These are phyloP conservation scores for Penicillium sp. DNA, from an alignment of 2,329 filamentous ascomycete genomes.

Conservation along the genomic window DNA sequence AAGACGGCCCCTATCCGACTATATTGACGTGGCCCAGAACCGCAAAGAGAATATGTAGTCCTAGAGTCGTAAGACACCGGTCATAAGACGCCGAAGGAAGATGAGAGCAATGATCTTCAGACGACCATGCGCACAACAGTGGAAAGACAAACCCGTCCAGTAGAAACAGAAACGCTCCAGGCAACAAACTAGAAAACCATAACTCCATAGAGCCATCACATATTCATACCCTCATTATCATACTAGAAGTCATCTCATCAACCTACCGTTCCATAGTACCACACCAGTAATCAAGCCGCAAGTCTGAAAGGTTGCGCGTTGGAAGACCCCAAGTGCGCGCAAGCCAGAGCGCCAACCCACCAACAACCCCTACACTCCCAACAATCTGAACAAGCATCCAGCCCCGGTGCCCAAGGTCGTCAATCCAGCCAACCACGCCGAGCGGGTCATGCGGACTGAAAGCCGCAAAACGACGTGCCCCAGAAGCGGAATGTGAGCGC, in stretches of 20 bases:
- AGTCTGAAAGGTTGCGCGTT: slow-evolving; percentile 29
- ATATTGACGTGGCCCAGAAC: not conserved
- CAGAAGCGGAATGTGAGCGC: slow-evolving; percentile 20
- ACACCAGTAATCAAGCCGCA: slow-evolving; percentile 27
- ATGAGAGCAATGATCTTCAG: not conserved
- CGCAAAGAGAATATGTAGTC: not conserved
- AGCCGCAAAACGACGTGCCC: slow-evolving; percentile 32
- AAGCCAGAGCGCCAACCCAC: slow-evolving; percentile 67
- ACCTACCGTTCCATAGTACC: slow-evolving; percentile 15
- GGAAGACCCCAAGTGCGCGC: slow-evolving; percentile 42
- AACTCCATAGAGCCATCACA: not conserved
- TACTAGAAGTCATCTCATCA: not conserved
- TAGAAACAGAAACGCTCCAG: not conserved
- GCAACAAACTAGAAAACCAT: not conserved
- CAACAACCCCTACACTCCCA: slow-evolving; percentile 70
- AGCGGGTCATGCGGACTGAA: slow-evolving; percentile 70
- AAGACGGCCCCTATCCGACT: not conserved
- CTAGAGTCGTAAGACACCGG: not conserved
- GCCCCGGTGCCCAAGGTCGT: slow-evolving; percentile 62
- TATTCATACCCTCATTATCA: slow-evolving; percentile 3
- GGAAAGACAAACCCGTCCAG: not conserved
- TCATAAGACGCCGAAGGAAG: not conserved
- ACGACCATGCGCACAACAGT: not conserved
- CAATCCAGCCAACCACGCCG: slow-evolving; percentile 68
- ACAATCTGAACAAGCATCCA: slow-evolving; percentile 70